Evolutionary conservation across 2,329 filamentous ascomycete genomes (phyloP).

Genomic region (Didymellaceae sp.): DNA sequence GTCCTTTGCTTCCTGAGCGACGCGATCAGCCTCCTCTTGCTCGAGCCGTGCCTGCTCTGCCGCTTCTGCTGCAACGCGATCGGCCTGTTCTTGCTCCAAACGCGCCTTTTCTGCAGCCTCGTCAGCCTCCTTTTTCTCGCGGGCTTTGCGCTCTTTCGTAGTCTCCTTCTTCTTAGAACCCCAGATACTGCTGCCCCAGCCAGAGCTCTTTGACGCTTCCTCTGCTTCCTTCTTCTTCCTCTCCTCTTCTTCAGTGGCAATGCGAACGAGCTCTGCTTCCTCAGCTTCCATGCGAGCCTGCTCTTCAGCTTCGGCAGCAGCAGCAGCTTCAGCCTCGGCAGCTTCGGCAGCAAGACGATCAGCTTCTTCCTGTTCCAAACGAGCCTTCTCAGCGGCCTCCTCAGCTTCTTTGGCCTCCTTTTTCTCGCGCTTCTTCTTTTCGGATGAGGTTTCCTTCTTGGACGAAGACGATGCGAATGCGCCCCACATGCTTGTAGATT

Average conservation of each 20-base stretch:
- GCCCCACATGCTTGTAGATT: constrained; percentile 32
- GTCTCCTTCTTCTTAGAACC: constrained; percentile 47
- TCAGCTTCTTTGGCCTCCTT: constrained; percentile 45
- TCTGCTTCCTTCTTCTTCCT: constrained; percentile 31
- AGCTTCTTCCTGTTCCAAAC: constrained; percentile 47
- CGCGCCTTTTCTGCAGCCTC: constrained; percentile 28
- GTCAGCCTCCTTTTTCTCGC: constrained; percentile 37
- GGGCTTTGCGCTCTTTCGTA: constrained; percentile 40
- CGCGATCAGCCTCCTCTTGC: constrained; percentile 27
- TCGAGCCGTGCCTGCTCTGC: constrained; percentile 29
- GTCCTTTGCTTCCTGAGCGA: constrained; percentile 34
- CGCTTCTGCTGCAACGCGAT: constrained; percentile 19
- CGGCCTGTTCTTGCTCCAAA: constrained; percentile 19
- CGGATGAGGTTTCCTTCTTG: constrained; percentile 45
- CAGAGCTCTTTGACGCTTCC: constrained; percentile 32
- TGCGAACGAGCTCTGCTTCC: constrained; percentile 25
- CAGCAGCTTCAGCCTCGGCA: constrained; percentile 34
- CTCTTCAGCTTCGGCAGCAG: constrained; percentile 30
- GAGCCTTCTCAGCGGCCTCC: constrained; percentile 36
- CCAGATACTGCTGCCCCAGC: constrained; percentile 30
- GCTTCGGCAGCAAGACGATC: constrained; percentile 48
- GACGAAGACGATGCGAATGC: constrained; percentile 19
- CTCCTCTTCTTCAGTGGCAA: constrained; percentile 36
- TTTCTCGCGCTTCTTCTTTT: constrained; percentile 42
- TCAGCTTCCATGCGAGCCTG: constrained; percentile 18